Evolutionary conservation across 1,284 basidiomycete genomes (phyloP), one percentile per base, ranked within the genome.

Genomic region (Tylopilus orsonianus): DNA sequence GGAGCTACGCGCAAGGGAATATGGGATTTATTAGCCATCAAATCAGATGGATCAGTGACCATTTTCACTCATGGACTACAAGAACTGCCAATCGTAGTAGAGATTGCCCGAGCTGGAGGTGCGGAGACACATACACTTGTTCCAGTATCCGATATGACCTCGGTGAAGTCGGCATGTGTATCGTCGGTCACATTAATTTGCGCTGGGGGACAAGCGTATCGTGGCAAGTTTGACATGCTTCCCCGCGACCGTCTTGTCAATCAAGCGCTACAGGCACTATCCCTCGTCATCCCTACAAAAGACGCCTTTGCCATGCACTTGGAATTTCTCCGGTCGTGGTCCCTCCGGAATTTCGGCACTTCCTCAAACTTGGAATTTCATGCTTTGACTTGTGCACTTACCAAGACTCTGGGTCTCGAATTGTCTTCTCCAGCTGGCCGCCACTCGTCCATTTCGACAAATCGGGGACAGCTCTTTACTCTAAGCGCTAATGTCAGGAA

Each of bases 11-110:
- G 90, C 18, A 68, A 69, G 9, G 68, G 71, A 12, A 71, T 90
- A 13, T 76, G 75, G 63, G 93, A 94, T 65, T 72, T 90, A 6
- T 66, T 94, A 7, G 65, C 87, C 14, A 64, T 90, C 27, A 79
- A 75, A 45, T 73, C 77, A 1, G 73, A 80, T 43, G 73, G 79
- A 5, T 62, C 61, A 6, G 62, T 88, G 10, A 65, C 70, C 1
- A 58, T 93, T 5, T 62, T 87, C 20, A 85, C 83, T 0, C 84
- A 86, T 53, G 85, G 82, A 0, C 64, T 75, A 10, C 67, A 71
- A 35, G 74, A 80, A 50, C 59, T 89, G 5, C 74, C 73, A 19
- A 49, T 71, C 22, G 54, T 51, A 41, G 70, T 61, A 38, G 62
- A 50, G 13, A 65, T 52, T 20, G 53, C 56, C 16, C 59, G 62